A percentile compares a stretch with the other conserved stretches of the same genome.
These are phyloP conservation scores for Penicillium coffeae DNA, from an alignment of 495 filamentous ascomycete species.

Conservation along the genomic window DNA sequence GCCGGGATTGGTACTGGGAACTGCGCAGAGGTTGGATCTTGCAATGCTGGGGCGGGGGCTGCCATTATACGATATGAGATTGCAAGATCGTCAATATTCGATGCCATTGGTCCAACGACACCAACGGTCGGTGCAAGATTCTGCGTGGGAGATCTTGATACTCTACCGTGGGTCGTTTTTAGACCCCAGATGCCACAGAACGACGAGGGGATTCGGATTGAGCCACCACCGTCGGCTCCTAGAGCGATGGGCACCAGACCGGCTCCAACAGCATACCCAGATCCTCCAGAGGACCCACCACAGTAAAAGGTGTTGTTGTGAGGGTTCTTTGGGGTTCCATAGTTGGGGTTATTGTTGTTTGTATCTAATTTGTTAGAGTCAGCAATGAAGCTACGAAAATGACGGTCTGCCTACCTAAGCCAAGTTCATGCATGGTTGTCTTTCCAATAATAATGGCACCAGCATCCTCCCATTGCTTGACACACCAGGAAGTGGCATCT, in stretches of 20 bases:
- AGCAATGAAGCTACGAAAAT: background rate
- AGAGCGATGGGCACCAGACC: conserved; percentile 79
- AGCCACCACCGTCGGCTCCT: conserved; percentile 84
- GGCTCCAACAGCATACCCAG: conserved; percentile 69
- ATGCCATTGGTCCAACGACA: conserved; percentile 72
- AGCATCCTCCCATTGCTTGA: conserved; percentile 67
- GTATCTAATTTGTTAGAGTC: conserved; percentile 50
- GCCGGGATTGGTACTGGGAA: conserved; percentile 46
- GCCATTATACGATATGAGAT: conserved; percentile 76
- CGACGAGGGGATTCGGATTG: conserved; percentile 72
- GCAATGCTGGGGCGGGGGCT: conserved; percentile 56
- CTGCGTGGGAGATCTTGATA: conserved; percentile 58
- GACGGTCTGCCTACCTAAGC: conserved; percentile 49
- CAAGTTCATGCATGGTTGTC: conserved; percentile 88
- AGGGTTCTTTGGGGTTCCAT: conserved; percentile 81
- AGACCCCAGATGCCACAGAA: conserved; percentile 89
- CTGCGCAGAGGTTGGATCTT: conserved; percentile 43
- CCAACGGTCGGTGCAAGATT: conserved; percentile 59
- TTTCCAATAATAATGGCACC: conserved; percentile 84
- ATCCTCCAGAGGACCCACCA: conserved; percentile 84
- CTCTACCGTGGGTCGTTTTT: conserved; percentile 77
- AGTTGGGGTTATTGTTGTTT: conserved; percentile 76
- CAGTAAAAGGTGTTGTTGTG: conserved; percentile 77
- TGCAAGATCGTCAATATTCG: conserved; percentile 76
- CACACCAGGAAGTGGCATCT: conserved; percentile 64